Evolutionary conservation across 2,329 filamentous ascomycete species (phyloP), one percentile per base, ranked within the genome.

Genomic region (Cercospora sesami): DNA sequence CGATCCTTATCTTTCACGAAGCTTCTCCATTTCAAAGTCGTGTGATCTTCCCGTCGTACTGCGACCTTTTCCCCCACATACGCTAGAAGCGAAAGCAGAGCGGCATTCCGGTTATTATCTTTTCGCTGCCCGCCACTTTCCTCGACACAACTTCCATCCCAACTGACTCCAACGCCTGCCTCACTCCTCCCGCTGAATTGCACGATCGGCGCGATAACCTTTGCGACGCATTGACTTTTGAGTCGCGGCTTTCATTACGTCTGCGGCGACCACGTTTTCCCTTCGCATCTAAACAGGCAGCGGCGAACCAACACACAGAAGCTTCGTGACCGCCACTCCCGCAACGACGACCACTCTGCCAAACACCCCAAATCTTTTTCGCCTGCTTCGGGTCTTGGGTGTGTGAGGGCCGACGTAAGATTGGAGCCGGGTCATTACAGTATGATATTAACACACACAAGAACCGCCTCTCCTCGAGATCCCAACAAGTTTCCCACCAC

Each of bases 401-500:
- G 68, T 67, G 64, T 42, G 30, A 60, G 61, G 64, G 67, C 65
- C 69, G 66, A 64, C 70, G 71, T 73, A 73, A 73, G 71, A 73
- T 66, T 60, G 71, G 71, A 73, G 71, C 68, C 63, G 60, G 58
- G 59, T 51, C 57, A 16, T 65, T 59, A 28, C 63, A 67, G 65
- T 68, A 71, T 73, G 71, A 67, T 68, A 69, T 73, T 73, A 60
- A 73, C 71, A 71, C 62, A 64, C 51, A 70, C 60, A 73, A 73
- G 71, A 71, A 63, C 42, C 62, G 65, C 64, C 65, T 78, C 79
- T 80, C 81, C 80, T 78, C 86, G 85, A 81, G 85, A 90, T 80
- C 85, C 88, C 73, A 86, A 93, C 81, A 88, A 88, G 75, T 97
- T 97, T 76, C 94, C 93, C 4, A 88, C 91, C 7, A 81, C 88